A percentile compares a stretch with the other conserved stretches of the same genome.
Conservation (phyloP, 495 filamentous ascomycete species). For the Penicillium longicatenatum region DNA sequence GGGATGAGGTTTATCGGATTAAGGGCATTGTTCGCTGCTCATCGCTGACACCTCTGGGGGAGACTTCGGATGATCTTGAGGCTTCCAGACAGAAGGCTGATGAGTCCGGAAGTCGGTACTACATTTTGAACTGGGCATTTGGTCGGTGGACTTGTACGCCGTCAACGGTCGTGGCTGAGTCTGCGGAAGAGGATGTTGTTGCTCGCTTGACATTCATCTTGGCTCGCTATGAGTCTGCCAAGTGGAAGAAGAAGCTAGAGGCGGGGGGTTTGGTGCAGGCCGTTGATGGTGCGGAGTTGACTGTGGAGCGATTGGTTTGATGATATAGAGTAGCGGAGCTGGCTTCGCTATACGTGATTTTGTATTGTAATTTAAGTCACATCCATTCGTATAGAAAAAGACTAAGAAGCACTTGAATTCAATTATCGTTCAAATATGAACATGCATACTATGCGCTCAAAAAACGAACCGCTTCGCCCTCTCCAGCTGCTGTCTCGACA, state of each 20-base stretch:
- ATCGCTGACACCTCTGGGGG: conserved; percentile 53
- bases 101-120: conserved; percentile 35
- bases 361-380: neutral
- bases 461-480: too few species aligned
- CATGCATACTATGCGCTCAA: too few species aligned
- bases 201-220: conserved; percentile 83
- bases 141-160: conserved; percentile 88
- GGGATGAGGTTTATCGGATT: conserved; percentile 93
- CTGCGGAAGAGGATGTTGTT: conserved; percentile 46
- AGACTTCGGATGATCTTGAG: conserved; percentile 53
- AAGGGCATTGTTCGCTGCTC: conserved; percentile 76
- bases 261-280: conserved; percentile 58
- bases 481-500: too few species aligned
- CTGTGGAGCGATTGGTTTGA: conserved; percentile 42
- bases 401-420: too few species aligned
- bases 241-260: conserved; percentile 87
- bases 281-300: conserved; percentile 29
- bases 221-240: conserved; percentile 79
- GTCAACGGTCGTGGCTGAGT: conserved; percentile 44
- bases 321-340: neutral
- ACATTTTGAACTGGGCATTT: conserved; percentile 98
- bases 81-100: conserved; percentile 14
- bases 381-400: too few species aligned
- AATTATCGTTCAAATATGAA: too few species aligned
- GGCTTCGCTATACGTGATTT: neutral